Conservation (phyloP, 2,329 filamentous ascomycete genomes). For the Ophidiomyces ophidiicola region DNA sequence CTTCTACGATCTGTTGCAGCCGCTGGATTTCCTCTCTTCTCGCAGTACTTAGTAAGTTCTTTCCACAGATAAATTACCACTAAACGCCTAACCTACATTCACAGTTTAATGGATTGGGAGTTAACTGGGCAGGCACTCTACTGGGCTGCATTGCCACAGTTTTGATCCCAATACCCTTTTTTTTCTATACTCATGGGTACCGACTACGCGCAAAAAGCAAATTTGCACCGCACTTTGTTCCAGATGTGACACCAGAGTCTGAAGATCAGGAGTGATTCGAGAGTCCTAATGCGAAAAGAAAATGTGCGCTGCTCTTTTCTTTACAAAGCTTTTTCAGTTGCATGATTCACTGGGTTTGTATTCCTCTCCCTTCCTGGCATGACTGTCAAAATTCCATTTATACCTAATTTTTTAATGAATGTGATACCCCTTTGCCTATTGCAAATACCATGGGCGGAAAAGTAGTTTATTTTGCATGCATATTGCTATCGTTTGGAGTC, state of each 20-base stretch:
- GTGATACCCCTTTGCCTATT: conserved; percentile 8
- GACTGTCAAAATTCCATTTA: background rate
- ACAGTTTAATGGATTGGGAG: conserved; percentile 23
- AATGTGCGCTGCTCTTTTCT: background rate
- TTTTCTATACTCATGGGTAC: conserved; percentile 23
- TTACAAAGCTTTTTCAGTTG: background rate
- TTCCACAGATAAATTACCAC: background rate
- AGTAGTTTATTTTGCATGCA: background rate
- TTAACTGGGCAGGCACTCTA: conserved; percentile 24
- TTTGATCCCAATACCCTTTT: conserved; percentile 23
- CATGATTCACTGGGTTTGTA: background rate
- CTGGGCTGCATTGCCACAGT: conserved; percentile 22
- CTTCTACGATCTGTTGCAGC: conserved; percentile 35
- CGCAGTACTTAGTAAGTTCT: conserved; percentile 22
- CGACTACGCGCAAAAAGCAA: conserved; percentile 26
- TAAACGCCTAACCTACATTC: background rate
- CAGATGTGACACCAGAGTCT: conserved; percentile 8
- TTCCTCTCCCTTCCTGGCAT: background rate
- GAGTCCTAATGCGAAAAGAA: background rate
- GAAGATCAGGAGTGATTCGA: background rate
- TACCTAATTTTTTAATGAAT: conserved; percentile 1
- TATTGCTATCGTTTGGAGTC: no score
- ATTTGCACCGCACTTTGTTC: conserved; percentile 21
- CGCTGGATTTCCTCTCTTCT: conserved; percentile 30
- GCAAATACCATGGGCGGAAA: no score